Conservation (phyloP, 176 grass and related monocot genomes). For the Poa pratensis region DNA sequence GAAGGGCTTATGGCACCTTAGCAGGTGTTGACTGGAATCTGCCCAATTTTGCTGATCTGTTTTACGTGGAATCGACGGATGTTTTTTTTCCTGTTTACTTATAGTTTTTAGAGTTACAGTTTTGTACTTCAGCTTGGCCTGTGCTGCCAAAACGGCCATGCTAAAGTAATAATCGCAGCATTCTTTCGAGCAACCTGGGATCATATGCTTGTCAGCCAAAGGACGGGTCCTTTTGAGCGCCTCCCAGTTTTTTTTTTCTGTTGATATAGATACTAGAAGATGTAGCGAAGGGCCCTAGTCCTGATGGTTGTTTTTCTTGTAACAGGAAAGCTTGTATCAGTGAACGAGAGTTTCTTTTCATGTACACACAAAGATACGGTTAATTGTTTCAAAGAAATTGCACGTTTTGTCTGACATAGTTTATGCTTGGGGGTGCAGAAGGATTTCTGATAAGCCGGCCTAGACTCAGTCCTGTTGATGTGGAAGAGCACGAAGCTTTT, state of each 20-base stretch:
- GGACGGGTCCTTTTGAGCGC: constrained; percentile 38
- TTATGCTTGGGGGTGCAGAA: constrained; percentile 10
- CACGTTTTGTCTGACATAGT: not conserved
- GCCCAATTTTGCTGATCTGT: constrained; percentile 50
- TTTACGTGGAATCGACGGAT: constrained; percentile 28
- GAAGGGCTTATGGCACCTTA: constrained; percentile 91
- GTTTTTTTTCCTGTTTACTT: constrained; percentile 27
- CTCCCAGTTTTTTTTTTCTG: constrained; percentile 9
- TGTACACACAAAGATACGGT: constrained; percentile 31
- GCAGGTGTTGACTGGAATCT: constrained; percentile 16
- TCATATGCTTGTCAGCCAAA: constrained; percentile 32
- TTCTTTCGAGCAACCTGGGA: constrained; percentile 35
- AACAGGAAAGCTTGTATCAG: constrained; percentile 24
- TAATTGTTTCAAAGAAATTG: constrained; percentile 23
- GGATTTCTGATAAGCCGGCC: not conserved
- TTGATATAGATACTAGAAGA: constrained; percentile 48
- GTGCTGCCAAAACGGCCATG: constrained; percentile 38
- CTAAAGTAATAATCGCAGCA: constrained; percentile 50
- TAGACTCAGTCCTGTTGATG: not conserved
- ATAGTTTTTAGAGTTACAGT: constrained; percentile 27
- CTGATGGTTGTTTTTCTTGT: constrained; percentile 37
- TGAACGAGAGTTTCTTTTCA: not conserved
- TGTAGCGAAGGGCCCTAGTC: constrained; percentile 37
- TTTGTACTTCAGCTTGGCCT: constrained; percentile 26
- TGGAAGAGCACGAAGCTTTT: not conserved